phyloP scores from a whole-genome alignment of 176 grass and related monocot genomes.

The Guadua angustifolia region DNA sequence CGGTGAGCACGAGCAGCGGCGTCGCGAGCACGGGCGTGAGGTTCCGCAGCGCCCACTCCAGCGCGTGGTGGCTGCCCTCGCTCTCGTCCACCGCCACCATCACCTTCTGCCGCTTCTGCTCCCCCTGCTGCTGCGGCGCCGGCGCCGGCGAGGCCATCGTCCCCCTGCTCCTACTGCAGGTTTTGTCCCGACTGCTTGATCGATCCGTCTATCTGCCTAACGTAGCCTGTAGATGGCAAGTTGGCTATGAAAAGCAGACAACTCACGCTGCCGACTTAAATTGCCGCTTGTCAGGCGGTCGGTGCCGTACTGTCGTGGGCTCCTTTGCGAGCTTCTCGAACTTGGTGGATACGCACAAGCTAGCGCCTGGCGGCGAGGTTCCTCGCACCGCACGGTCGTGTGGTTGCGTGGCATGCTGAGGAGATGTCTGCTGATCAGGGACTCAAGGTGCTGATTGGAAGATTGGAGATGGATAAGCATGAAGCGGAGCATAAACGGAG shows the following conservation, averaged over 20 bases:
- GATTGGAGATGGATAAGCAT: too few relatives aligned
- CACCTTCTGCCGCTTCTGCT: conserved; percentile 43
- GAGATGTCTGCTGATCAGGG: too few relatives aligned
- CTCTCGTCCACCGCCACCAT: conserved; percentile 71
- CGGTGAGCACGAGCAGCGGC: conserved; percentile 55
- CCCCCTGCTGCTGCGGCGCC: not conserved
- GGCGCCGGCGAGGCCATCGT: conserved; percentile 12
- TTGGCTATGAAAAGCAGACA: not conserved
- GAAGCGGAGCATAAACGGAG: too few relatives aligned
- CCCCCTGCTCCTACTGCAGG: not conserved
- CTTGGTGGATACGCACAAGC: too few relatives aligned
- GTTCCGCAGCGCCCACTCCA: conserved; percentile 58
- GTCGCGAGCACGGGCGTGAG: conserved; percentile 38
- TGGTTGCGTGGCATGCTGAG: too few relatives aligned
- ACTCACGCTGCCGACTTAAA: not conserved
- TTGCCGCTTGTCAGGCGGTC: not conserved
- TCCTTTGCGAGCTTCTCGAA: too few relatives aligned
- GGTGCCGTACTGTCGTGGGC: too few relatives aligned
- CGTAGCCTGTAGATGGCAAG: not conserved
- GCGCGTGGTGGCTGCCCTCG: conserved; percentile 57
- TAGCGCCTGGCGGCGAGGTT: too few relatives aligned
- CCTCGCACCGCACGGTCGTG: too few relatives aligned
- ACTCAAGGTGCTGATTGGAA: too few relatives aligned
- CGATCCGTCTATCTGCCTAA: not conserved
- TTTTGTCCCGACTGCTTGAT: not conserved